Evolutionary conservation across 2,329 filamentous ascomycete genomes (phyloP).

Genomic region (Xylariaceae sp.): DNA sequence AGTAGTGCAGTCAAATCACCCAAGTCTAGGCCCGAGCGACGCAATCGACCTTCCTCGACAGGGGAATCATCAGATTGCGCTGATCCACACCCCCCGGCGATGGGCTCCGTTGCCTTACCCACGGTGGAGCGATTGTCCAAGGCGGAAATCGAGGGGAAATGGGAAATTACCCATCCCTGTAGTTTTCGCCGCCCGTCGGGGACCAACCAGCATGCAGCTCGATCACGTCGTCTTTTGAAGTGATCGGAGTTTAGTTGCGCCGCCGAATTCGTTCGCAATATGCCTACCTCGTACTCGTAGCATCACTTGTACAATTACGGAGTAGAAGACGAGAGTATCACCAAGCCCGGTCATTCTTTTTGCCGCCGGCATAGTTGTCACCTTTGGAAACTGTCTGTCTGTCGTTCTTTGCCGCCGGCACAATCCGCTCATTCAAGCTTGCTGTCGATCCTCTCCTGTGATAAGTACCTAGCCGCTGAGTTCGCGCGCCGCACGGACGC

Average conservation of each 20-base stretch:
- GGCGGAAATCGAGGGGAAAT: neutral
- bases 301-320: too few species aligned
- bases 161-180: neutral
- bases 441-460: too few species aligned
- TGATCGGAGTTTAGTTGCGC: neutral
- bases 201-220: neutral
- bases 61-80: neutral
- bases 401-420: too few species aligned
- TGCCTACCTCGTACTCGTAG: neutral
- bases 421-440: too few species aligned
- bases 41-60: neutral
- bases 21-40: neutral
- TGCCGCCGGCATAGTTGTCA: too few species aligned
- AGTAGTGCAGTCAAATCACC: neutral
- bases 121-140: neutral
- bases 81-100: neutral
- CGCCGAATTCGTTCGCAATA: too few species aligned
- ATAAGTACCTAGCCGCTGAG: too few species aligned
- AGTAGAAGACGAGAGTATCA: too few species aligned
- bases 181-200: neutral
- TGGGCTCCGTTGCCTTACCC: neutral
- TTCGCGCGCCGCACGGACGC: too few species aligned
- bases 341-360: too few species aligned
- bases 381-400: too few species aligned
- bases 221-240: neutral